These are phyloP conservation scores for Didymella sp. DNA, from an alignment of 2,329 filamentous ascomycete genomes.

Conservation along the genomic window DNA sequence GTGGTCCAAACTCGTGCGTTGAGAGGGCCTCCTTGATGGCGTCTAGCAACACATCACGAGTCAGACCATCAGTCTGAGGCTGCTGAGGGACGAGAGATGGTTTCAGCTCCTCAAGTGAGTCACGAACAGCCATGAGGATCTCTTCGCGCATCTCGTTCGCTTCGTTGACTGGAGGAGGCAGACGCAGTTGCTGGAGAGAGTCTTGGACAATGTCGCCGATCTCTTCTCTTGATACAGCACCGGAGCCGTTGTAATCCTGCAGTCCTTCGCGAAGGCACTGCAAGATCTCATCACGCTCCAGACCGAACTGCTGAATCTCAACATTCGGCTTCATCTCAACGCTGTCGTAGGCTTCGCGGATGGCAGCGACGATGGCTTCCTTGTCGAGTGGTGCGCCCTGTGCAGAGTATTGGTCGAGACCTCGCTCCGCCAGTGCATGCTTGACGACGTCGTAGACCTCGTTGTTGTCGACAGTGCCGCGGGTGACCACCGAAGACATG, in stretches of 20 bases:
- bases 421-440: conserved; percentile 69
- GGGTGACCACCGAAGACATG: conserved; percentile 67
- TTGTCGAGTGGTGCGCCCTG: conserved; percentile 58
- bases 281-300: conserved; percentile 89
- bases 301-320: conserved; percentile 84
- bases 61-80: conserved; percentile 53
- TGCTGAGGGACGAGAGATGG: conserved; percentile 51
- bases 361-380: conserved; percentile 84
- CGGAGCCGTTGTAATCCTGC: conserved; percentile 69
- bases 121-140: conserved; percentile 80
- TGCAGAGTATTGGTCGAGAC: conserved; percentile 54
- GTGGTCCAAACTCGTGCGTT: conserved; percentile 52
- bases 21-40: conserved; percentile 66
- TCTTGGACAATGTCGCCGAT: conserved; percentile 86
- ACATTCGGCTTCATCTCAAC: conserved; percentile 84
- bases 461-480: conserved; percentile 74
- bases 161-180: conserved; percentile 74
- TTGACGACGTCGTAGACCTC: conserved; percentile 87
- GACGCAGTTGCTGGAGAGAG: conserved; percentile 79
- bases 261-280: conserved; percentile 86
- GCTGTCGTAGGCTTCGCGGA: conserved; percentile 89
- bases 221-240: conserved; percentile 77
- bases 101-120: conserved; percentile 86
- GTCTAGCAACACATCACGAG: conserved; percentile 62
- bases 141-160: conserved; percentile 78